A percentile compares a stretch with the other conserved stretches of the same genome.
Conservation (phyloP, 441 rosid genomes). For the Adansonia gregorii region DNA sequence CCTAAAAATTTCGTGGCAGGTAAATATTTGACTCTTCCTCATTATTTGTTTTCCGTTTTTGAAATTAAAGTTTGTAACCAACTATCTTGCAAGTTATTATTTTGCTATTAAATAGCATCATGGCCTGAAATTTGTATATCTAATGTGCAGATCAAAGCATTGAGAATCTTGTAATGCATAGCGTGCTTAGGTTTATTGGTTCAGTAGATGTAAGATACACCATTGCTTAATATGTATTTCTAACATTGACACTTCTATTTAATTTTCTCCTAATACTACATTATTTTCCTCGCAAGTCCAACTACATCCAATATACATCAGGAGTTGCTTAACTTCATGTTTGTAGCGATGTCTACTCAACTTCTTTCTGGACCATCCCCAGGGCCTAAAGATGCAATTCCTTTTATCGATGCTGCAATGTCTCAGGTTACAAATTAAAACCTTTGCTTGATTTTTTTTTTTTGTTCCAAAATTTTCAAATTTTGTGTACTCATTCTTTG, state of each 20-base stretch:
- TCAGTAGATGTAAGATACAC: conserved; percentile 78
- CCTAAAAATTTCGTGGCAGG: conserved; percentile 63
- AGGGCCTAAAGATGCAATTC: conserved; percentile 71
- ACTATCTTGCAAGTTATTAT: not conserved
- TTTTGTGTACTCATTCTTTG: conserved; percentile 13
- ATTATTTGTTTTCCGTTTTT: conserved; percentile 4
- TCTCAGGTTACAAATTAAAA: conserved; percentile 60
- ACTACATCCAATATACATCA: conserved; percentile 76
- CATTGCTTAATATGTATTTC: conserved; percentile 13
- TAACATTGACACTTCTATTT: conserved; percentile 22
- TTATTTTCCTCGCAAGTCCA: conserved; percentile 61
- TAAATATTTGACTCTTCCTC: conserved; percentile 33
- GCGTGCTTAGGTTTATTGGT: conserved; percentile 75
- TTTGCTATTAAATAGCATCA: not conserved
- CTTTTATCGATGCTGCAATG: conserved; percentile 91
- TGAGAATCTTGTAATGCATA: conserved; percentile 73
- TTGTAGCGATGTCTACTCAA: conserved; percentile 90
- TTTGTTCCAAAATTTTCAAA: conserved; percentile 18
- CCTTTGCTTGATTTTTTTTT: not conserved
- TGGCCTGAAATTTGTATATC: conserved; percentile 31
- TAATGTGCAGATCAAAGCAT: conserved; percentile 71
- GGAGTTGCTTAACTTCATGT: conserved; percentile 90
- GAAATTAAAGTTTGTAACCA: conserved; percentile 15
- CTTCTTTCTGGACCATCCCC: conserved; percentile 84
- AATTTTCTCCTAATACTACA: conserved; percentile 36